Evolutionary conservation across 805 yeast genomes (phyloP), one percentile per base, ranked within the genome.

Genomic region (Sugiyamaella chiloensis): DNA sequence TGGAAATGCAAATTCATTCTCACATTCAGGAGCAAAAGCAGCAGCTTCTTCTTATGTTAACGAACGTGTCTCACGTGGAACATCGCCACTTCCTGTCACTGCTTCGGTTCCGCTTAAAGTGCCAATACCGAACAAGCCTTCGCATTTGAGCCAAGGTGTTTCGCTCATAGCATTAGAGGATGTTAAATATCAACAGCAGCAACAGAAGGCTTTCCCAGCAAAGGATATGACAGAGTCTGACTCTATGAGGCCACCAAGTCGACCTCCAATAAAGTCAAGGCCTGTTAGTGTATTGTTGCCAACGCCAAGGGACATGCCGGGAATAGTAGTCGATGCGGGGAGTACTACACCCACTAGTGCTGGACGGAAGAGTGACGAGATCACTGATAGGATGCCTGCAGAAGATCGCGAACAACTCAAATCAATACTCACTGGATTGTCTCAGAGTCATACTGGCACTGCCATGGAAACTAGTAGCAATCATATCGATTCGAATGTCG

Each of bases 401-500:
- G 56, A 50, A 17, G 60, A 53, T 46, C 44, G 55, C 14, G 60
- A 59, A 48, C 48, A 61, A 52, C 59, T 66, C 43, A 58, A 66
- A 50, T 51, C 51, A 29, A 63, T 67, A 35, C 60, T 67, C 17
- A 66, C 67, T 8, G 69, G 70, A 2, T 46, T 67, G 9, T 53
- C 63, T 2, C 65, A 62, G 43, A 58, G 58, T 14, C 48, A 58
- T 26, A 59, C 60, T n/a, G 66, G 66, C 16, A 64, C 66, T 3
- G 60, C 65, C 1, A 47, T 67, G 43, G 62, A 60, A 21, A 56
- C 51, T 30, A 56, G 51, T 16, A 43, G 46, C 20, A 56, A 62
- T 30, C 59, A 60, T 42, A 59, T 62, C 37, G 61, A 64, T 52
- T 62, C 68, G 24, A 63, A 64, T 44, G 63, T 67, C 35, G 71